Evolutionary conservation across 2,329 filamentous ascomycete species (phyloP).

Genomic region (Verticillium klebahnii): DNA sequence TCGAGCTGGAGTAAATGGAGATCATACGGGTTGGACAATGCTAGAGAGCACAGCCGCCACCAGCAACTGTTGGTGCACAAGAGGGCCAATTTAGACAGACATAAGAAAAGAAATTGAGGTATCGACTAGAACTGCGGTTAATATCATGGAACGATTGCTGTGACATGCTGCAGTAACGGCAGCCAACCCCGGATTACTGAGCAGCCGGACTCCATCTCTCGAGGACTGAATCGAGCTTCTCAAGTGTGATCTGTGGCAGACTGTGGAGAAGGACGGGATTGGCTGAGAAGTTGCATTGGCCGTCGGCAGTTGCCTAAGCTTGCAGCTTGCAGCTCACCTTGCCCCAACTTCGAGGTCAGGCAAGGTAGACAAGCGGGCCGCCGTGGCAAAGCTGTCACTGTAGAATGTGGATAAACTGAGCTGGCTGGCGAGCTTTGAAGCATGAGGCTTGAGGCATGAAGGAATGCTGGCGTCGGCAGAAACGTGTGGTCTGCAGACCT

Average conservation of each 20-base stretch:
- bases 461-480: background rate
- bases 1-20: background rate
- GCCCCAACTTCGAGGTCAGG: background rate
- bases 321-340: background rate
- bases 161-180: too few relatives aligned
- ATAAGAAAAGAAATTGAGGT: background rate
- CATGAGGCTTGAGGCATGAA: background rate
- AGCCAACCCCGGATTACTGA: background rate
- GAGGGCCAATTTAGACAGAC: background rate
- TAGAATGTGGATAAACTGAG: background rate
- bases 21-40: background rate
- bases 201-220: background rate
- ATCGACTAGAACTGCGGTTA: background rate
- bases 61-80: background rate
- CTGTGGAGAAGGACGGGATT: background rate
- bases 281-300: background rate
- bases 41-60: background rate
- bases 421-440: background rate
- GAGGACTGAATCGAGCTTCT: background rate
- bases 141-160: too few relatives aligned
- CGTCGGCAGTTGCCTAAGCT: background rate
- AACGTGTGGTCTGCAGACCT: background rate
- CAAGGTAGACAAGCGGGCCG: background rate
- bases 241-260: background rate
- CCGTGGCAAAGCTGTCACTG: background rate